These are phyloP conservation scores for Chaetoscypha palmicola DNA, from an alignment of 2,329 filamentous ascomycete species.

Conservation along the genomic window DNA sequence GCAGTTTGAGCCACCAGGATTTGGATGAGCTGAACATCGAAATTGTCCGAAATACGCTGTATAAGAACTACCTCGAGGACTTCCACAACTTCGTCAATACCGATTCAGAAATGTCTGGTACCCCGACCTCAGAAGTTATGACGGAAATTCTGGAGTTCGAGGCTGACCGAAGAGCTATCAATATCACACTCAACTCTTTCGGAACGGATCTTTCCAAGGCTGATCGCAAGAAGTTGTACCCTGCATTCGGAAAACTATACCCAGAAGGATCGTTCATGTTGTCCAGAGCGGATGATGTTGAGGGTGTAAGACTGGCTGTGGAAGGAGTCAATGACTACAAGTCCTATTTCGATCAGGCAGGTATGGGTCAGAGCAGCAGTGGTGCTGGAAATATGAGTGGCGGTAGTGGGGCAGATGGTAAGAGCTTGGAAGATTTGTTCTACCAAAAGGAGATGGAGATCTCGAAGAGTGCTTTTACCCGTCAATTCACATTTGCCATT, in stretches of 20 bases:
- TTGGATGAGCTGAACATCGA: conserved; percentile 98
- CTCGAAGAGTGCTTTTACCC: conserved; percentile 87
- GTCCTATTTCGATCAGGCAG: conserved; percentile 89
- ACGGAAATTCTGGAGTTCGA: conserved; percentile 93
- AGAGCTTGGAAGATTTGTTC: conserved; percentile 93
- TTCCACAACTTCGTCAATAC: conserved; percentile 94
- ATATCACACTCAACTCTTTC: conserved; percentile 98
- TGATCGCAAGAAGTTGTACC: conserved; percentile 94
- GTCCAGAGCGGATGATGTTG: conserved; percentile 87
- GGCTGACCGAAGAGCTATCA: conserved; percentile 92
- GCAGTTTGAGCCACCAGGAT: conserved; percentile 90
- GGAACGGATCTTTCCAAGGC: conserved; percentile 91
- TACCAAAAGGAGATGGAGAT: conserved; percentile 99
- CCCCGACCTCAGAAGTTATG: conserved; percentile 92
- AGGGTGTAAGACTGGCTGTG: conserved; percentile 87
- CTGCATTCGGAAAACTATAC: conserved; percentile 81
- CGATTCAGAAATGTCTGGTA: conserved; percentile 76
- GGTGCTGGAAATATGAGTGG: conserved; percentile 78
- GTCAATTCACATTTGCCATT: conserved; percentile 90
- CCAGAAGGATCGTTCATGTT: conserved; percentile 94
- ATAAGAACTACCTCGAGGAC: conserved; percentile 99
- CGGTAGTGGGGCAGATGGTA: conserved; percentile 71
- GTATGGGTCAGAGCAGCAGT: conserved; percentile 64
- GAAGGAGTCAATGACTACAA: conserved; percentile 94
- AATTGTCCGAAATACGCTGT: conserved; percentile 95